Evolutionary conservation across 78 protist species (phyloP).

Genomic region (Dictyostelium firmibasis): DNA sequence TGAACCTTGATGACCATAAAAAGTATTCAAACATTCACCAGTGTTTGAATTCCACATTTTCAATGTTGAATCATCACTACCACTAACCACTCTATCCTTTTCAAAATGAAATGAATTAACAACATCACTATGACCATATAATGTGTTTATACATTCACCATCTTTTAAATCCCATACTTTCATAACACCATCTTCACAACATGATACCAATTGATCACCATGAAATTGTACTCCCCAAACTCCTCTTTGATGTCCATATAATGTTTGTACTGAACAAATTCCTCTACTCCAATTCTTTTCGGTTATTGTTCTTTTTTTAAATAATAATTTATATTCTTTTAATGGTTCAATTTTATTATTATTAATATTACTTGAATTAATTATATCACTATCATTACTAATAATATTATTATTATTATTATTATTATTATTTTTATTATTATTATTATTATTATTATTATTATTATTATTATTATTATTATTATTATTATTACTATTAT

Average conservation of each 20-base stretch:
- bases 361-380: not conserved
- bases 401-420: not conserved
- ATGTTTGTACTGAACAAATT: constrained; percentile 69
- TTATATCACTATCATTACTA: not conserved
- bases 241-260: constrained; percentile 73
- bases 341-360: not conserved
- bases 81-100: constrained; percentile 38
- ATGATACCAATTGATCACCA: constrained; percentile 54
- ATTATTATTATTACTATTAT: not conserved
- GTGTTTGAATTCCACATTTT: constrained; percentile 46
- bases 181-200: constrained; percentile 57
- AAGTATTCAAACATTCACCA: constrained; percentile 40
- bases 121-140: constrained; percentile 48
- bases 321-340: constrained; percentile 26
- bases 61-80: constrained; percentile 59
- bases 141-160: constrained; percentile 56
- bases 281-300: constrained; percentile 70
- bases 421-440: not conserved
- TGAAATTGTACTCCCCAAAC: constrained; percentile 80
- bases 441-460: not conserved
- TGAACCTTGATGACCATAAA: constrained; percentile 47
- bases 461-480: not conserved
- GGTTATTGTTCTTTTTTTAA: constrained; percentile 8
- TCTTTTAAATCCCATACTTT: constrained; percentile 72
- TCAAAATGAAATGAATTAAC: constrained; percentile 75